Evolutionary conservation across 2,329 filamentous ascomycete species (phyloP), one percentile per base, ranked within the genome.

Genomic region (Clarireedia sp.): DNA sequence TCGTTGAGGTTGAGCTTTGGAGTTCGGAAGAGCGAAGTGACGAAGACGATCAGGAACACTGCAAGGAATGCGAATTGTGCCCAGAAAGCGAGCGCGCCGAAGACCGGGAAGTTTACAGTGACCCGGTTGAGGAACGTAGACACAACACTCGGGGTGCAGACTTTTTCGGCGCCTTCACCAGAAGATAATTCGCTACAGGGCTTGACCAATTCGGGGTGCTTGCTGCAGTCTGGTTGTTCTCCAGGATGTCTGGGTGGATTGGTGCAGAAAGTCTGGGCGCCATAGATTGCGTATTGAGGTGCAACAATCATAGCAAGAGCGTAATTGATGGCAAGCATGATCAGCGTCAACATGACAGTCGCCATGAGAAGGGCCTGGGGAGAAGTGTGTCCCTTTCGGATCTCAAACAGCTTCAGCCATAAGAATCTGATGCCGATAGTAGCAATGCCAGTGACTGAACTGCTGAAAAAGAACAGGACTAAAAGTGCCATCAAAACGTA

Each of bases 21-120:
- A 1, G 90, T 84, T 43, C 87, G 83, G 77, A 97, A 86, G 0
- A 96, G 73, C 3, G 87, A 83, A 0, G 88, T 87, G 21, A 90
- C 57, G 63, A 96, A 88, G 12, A 95, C 85, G 54, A 96, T 73
- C 9, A 96, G 70, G 71, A 95, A 96, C 19, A 96, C 78, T 36
- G 72, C 86, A 44, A 99, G 73, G 73, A 99, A 97, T 12, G 80
- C 87, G 68, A 96, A 97, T 66, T 99, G 94, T 0, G 90, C 89
- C 90, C 91, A 99, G 71, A 97, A 99, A 63, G 89, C 81, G n/a
- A 97, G 75, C 10, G 86, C 83, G 10, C 94, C 94, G 67, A 99
- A 95, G 68, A 96, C 90, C 5, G 94, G 91, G 79, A 94, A 99
- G 68, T 95, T 96, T 67, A 96, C 81, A 21, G 89, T 91, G 58